Conservation (phyloP, 1,284 basidiomycete genomes). For the Tremellales sp. region DNA sequence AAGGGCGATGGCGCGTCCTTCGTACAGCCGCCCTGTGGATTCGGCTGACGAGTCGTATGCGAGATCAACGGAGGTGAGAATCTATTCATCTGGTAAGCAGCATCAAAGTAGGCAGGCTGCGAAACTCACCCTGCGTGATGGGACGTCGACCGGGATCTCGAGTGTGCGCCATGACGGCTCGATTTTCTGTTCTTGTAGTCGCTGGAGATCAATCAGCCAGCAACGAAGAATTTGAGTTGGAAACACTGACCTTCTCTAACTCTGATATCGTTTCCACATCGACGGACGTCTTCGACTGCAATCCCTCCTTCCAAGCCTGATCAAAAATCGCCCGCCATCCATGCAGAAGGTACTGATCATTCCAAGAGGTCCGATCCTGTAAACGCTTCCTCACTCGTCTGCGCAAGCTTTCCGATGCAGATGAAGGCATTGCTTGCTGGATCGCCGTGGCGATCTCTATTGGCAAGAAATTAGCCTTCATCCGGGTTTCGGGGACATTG, state of each 20-base stretch:
- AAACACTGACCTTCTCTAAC: too few relatives aligned
- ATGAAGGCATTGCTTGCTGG: too few relatives aligned
- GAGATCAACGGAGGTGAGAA: slow-evolving; percentile 25
- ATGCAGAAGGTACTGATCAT: background rate
- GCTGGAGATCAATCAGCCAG: too few relatives aligned
- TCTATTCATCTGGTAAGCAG: slow-evolving; percentile 22
- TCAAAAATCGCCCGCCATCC: background rate
- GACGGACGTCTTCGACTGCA: too few relatives aligned
- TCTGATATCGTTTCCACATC: too few relatives aligned
- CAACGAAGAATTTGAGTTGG: too few relatives aligned
- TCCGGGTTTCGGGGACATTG: background rate
- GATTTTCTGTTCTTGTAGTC: too few relatives aligned
- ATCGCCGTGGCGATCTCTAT: too few relatives aligned
- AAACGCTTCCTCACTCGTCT: too few relatives aligned
- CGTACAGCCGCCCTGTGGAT: slow-evolving; percentile 26
- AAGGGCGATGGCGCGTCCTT: slow-evolving; percentile 37
- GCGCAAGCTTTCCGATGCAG: too few relatives aligned
- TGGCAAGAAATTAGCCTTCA: slow-evolving; percentile 2
- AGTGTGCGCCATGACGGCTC: too few relatives aligned
- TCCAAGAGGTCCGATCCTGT: background rate
- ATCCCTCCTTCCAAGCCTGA: background rate
- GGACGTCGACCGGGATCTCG: slow-evolving; percentile 47
- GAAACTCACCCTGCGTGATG: slow-evolving; percentile 29
- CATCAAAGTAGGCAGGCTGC: background rate
- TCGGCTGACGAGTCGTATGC: slow-evolving; percentile 3